Conservation (phyloP, 148 eudicot genomes). For the Camellia granthamiana region DNA sequence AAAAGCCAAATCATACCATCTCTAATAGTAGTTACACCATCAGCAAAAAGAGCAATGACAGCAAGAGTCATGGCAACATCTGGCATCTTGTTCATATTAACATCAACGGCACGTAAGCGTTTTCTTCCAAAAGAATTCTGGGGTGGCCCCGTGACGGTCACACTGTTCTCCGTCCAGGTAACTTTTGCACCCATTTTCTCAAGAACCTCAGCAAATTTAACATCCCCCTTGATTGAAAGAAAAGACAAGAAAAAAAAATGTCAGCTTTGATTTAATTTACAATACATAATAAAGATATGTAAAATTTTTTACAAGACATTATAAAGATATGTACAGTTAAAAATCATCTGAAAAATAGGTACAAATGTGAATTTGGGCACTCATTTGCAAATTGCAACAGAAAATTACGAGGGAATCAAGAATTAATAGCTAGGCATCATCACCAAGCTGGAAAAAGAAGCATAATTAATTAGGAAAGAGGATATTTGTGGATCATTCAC, state of each 20-base stretch:
- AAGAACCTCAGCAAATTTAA: conserved; percentile 93
- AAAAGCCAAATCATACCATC: conserved; percentile 58
- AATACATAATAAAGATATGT: no score
- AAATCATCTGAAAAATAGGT: not conserved
- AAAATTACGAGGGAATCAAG: not conserved
- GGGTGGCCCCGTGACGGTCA: conserved; percentile 88
- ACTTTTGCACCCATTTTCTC: conserved; percentile 97
- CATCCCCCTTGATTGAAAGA: conserved; percentile 68
- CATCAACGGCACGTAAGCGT: conserved; percentile 77
- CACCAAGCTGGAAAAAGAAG: not conserved
- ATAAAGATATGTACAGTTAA: not conserved
- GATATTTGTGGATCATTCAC: not conserved
- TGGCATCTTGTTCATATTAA: conserved; percentile 99
- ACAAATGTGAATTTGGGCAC: not conserved
- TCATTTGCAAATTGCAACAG: not conserved
- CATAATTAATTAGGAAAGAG: not conserved
- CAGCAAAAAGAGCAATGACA: conserved; percentile 89
- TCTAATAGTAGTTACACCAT: conserved; percentile 96
- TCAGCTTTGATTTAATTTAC: not conserved
- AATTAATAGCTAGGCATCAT: not conserved
- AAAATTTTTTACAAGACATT: not conserved
- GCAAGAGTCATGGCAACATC: conserved; percentile 99
- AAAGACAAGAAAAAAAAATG: not conserved
- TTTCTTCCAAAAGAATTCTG: conserved; percentile 65
- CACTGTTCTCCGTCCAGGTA: conserved; percentile 92